Conservation (phyloP, 2,329 filamentous ascomycete genomes). For the Penicillium sp. region DNA sequence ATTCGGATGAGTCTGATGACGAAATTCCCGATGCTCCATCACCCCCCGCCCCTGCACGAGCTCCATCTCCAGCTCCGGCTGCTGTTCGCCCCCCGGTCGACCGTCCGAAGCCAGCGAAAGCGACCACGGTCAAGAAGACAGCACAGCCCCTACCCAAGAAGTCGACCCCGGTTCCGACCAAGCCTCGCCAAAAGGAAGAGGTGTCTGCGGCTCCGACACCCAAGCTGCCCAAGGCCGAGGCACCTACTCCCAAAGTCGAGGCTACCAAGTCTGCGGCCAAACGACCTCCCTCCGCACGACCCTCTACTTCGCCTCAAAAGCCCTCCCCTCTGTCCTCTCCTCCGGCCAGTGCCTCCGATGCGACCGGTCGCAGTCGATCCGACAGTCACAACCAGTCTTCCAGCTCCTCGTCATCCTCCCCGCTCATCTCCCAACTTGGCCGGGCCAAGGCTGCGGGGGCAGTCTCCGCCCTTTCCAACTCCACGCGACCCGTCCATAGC, state of each 20-base stretch:
- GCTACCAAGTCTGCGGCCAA: conserved; percentile 38
- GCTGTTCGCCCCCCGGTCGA: conserved; percentile 20
- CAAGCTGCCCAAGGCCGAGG: conserved; percentile 28
- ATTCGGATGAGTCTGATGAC: conserved; percentile 53
- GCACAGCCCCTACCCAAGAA: conserved; percentile 20
- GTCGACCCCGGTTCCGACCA: conserved; percentile 15
- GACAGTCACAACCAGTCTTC: conserved; percentile 47
- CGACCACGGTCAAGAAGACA: conserved; percentile 19
- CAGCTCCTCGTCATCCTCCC: conserved; percentile 49
- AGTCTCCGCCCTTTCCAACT: conserved; percentile 22
- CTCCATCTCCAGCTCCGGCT: not conserved
- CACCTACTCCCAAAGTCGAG: conserved; percentile 27
- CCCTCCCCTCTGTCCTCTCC: conserved; percentile 64
- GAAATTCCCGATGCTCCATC: conserved; percentile 39
- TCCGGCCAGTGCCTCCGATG: conserved; percentile 62
- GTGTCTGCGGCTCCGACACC: conserved; percentile 26
- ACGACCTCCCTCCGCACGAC: conserved; percentile 38
- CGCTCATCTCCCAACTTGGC: conserved; percentile 43
- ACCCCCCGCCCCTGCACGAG: conserved; percentile 9
- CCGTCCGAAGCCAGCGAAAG: conserved; percentile 18
- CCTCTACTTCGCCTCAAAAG: conserved; percentile 58
- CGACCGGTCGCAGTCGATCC: conserved; percentile 48
- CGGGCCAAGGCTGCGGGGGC: conserved; percentile 27
- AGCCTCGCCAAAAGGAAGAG: conserved; percentile 22
- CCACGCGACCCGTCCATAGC: conserved; percentile 29